phyloP scores from a whole-genome alignment of 768 basidiomycete genomes.

The Inosperma sp. region DNA sequence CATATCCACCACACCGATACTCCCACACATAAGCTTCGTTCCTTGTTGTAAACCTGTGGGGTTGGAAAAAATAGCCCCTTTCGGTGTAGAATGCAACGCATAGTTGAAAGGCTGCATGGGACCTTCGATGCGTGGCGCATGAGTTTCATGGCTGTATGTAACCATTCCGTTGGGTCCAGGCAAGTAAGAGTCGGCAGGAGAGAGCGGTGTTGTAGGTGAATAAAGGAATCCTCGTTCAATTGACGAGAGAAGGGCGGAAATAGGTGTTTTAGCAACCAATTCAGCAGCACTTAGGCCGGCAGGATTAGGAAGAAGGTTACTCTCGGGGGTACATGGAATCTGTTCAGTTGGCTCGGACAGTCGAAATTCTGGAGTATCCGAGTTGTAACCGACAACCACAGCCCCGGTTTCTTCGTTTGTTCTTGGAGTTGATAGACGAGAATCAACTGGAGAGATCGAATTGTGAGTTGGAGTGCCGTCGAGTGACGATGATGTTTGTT shows the following conservation, averaged over 20 bases:
- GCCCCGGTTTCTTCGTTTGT: conserved; percentile 4
- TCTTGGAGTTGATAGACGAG: conserved; percentile 6
- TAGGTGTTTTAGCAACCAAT: conserved; percentile 49
- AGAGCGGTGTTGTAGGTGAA: conserved; percentile 58
- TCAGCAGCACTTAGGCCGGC: not conserved
- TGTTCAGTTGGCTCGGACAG: not conserved
- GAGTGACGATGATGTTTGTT: conserved; percentile 1
- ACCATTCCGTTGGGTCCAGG: conserved; percentile 19
- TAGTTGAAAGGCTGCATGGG: conserved; percentile 26
- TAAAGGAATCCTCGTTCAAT: conserved; percentile 68
- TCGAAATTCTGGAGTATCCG: not conserved
- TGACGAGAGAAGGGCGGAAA: conserved; percentile 56
- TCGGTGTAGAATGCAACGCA: conserved; percentile 17
- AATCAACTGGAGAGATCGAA: conserved; percentile 8
- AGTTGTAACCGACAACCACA: not conserved
- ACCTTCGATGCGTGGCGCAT: conserved; percentile 19
- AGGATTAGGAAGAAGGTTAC: conserved; percentile 12
- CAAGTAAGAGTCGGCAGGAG: conserved; percentile 37
- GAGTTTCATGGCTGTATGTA: conserved; percentile 21
- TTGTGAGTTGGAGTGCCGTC: not conserved
- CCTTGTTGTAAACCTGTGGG: too few species aligned
- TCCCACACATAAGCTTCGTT: conserved; percentile 14
- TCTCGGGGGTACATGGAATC: conserved; percentile 15
- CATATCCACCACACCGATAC: conserved; percentile 20
- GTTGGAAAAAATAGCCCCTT: conserved; percentile 5